phyloP scores from a whole-genome alignment of 2,329 filamentous ascomycete species.

The Knoxdaviesia capensis region DNA sequence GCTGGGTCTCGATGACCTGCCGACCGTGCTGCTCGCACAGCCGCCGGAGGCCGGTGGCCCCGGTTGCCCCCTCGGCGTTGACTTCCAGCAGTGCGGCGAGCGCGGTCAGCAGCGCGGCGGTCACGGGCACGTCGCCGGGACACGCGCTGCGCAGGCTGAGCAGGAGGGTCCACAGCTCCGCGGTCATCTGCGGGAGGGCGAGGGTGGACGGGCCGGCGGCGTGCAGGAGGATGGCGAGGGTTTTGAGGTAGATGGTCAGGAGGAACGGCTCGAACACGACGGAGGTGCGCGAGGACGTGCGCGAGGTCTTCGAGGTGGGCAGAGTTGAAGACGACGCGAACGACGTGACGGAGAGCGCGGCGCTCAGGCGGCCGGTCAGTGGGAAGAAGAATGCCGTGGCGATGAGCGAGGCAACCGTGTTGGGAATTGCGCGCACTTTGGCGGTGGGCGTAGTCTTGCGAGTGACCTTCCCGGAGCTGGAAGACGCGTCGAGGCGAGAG shows the following conservation, averaged over 20 bases:
- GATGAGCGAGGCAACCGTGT: constrained; percentile 60
- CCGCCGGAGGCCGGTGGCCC: constrained; percentile 25
- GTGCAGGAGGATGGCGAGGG: constrained; percentile 63
- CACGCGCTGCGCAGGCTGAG: constrained; percentile 42
- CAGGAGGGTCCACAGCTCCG: constrained; percentile 69
- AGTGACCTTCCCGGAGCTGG: constrained; percentile 25
- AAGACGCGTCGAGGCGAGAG: constrained; percentile 16
- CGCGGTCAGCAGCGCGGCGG: constrained; percentile 58
- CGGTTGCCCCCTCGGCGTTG: constrained; percentile 39
- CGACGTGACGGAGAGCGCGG: constrained; percentile 20
- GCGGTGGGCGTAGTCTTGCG: constrained; percentile 25
- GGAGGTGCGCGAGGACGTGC: constrained; percentile 18
- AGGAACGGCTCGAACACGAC: constrained; percentile 55
- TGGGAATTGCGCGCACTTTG: constrained; percentile 40
- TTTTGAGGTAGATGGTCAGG: constrained; percentile 66
- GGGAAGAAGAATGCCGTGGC: constrained; percentile 70
- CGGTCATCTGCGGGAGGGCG: constrained; percentile 58
- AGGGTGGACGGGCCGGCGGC: constrained; percentile 65
- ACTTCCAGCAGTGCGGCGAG: constrained; percentile 67
- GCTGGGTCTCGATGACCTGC: constrained; percentile 66
- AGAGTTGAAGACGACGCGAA: too few species aligned
- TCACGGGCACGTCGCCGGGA: constrained; percentile 42
- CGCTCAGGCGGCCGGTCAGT: constrained; percentile 60
- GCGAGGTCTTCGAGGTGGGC: constrained; percentile 3
- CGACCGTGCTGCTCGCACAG: constrained; percentile 56